phyloP scores from a whole-genome alignment of 768 basidiomycete genomes.

The Mycena galericulata region DNA sequence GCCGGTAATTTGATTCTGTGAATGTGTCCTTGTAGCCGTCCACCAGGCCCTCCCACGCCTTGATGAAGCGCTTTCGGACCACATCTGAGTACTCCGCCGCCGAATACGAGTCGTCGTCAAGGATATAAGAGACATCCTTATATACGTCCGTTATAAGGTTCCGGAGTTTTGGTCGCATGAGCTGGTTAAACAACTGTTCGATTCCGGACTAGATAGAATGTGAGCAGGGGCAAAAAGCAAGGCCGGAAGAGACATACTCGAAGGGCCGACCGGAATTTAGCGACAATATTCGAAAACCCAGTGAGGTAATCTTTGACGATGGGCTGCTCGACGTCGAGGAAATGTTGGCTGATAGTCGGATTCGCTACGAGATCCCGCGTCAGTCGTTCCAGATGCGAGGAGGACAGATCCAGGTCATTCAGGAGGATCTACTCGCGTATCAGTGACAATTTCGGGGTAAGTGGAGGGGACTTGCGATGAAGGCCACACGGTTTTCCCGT shows the following conservation, averaged over 20 bases:
- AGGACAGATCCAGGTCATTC: constrained; percentile 95
- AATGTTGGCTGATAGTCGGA: constrained; percentile 72
- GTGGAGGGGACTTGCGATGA: constrained; percentile 73
- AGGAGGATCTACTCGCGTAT: constrained; percentile 72
- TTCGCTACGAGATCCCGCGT: constrained; percentile 71
- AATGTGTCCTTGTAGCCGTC: constrained; percentile 93
- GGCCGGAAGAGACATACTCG: constrained; percentile 63
- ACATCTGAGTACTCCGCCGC: constrained; percentile 88
- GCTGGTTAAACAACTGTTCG: constrained; percentile 96
- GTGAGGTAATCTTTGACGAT: constrained; percentile 61
- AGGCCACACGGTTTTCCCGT: constrained; percentile 80
- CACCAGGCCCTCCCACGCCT: constrained; percentile 86
- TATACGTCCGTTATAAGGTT: constrained; percentile 89
- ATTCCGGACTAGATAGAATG: constrained; percentile 72
- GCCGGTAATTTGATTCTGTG: constrained; percentile 88
- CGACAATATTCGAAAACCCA: constrained; percentile 64
- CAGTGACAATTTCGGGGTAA: constrained; percentile 5
- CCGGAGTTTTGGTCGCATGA: constrained; percentile 88
- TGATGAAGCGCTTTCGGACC: constrained; percentile 90
- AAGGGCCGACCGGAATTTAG: constrained; percentile 77
- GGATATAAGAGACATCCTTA: constrained; percentile 87
- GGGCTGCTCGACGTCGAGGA: constrained; percentile 67
- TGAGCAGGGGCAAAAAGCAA: neutral
- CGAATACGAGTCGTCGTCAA: constrained; percentile 91
- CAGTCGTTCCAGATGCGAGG: constrained; percentile 88